A percentile compares a stretch with the other conserved stretches of the same genome.
phyloP scores from a whole-genome alignment of 768 basidiomycete genomes.

The Tricholoma furcatifolium region DNA sequence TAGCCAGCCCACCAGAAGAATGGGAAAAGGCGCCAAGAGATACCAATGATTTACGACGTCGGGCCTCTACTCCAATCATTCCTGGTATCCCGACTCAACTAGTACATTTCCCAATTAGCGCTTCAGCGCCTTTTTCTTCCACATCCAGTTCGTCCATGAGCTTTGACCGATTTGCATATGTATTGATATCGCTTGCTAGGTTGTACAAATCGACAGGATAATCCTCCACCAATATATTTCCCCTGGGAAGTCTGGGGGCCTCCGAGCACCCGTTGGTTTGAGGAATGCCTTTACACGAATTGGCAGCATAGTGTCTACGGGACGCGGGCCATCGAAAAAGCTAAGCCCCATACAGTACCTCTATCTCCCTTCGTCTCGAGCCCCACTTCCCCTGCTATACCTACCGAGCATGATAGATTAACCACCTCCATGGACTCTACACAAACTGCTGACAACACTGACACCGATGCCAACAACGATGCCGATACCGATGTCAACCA shows the following conservation, averaged over 20 bases:
- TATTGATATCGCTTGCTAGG: background rate
- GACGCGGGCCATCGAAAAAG: constrained; percentile 46
- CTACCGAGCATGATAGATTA: background rate
- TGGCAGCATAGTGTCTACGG: constrained; percentile 59
- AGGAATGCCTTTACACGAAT: constrained; percentile 46
- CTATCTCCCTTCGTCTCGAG: background rate
- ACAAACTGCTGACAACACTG: background rate
- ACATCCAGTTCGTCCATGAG: background rate
- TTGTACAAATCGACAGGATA: background rate
- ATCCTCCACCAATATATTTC: constrained; percentile 1
- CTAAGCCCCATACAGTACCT: constrained; percentile 16
- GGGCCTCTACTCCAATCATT: background rate
- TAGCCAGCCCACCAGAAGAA: constrained; percentile 26
- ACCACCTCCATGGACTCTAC: background rate
- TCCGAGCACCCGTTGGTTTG: constrained; percentile 52
- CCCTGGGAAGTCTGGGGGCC: constrained; percentile 55
- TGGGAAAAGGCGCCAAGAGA: constrained; percentile 12
- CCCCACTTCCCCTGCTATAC: background rate
- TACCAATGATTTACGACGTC: too few relatives aligned
- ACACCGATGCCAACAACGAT: background rate
- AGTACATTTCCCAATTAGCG: background rate
- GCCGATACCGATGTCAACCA: background rate
- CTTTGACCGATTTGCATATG: too few relatives aligned
- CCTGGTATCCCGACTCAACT: background rate
- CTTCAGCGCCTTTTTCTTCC: background rate